Conservation (phyloP, 345 rosid species). For the Syzygium oleosum region DNA sequence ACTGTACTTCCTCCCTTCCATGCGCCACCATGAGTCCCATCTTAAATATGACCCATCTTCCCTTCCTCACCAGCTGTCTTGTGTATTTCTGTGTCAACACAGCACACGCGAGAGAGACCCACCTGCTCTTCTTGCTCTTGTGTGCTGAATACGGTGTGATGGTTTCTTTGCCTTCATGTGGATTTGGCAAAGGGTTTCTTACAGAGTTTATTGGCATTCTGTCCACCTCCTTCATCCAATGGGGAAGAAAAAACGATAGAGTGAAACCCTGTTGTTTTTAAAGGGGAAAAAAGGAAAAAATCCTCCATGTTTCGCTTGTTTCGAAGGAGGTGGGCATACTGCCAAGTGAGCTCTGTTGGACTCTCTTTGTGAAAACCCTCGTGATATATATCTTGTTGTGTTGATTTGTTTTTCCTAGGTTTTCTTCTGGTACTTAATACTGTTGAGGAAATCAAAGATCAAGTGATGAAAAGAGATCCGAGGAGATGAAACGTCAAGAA, state of each 20-base stretch:
- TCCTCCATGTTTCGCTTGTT: not conserved
- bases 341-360: conserved; percentile 80
- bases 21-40: not conserved
- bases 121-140: not conserved
- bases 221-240: conserved; percentile 69
- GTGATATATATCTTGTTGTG: not conserved
- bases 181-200: conserved; percentile 87
- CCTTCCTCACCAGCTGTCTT: not conserved
- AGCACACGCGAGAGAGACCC: not conserved
- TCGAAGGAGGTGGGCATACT: conserved; percentile 77
- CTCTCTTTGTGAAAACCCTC: conserved; percentile 66
- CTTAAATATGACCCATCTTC: not conserved
- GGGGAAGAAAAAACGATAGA: not conserved
- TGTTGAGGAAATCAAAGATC: not conserved
- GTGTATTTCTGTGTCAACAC: not conserved
- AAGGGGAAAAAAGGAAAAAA: not conserved
- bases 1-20: too few relatives aligned
- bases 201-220: conserved; percentile 99
- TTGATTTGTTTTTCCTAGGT: not conserved
- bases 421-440: not conserved
- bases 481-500: not conserved
- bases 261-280: not conserved
- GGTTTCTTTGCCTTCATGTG: conserved; percentile 34
- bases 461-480: not conserved
- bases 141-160: not conserved